Conservation (phyloP, 768 basidiomycete species). For the Mycena metata region DNA sequence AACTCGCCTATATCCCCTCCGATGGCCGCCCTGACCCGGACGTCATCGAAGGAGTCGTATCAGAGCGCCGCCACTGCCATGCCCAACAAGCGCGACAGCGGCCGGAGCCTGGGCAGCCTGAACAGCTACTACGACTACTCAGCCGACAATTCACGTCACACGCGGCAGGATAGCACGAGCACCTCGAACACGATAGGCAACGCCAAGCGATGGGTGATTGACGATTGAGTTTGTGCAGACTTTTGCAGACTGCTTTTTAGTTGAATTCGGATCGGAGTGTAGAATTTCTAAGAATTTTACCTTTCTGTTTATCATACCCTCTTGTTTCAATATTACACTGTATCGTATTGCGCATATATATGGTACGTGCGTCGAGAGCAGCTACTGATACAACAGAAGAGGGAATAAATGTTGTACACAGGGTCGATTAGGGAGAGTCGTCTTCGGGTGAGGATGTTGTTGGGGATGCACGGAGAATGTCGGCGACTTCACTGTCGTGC, state of each 20-base stretch:
- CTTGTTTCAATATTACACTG: conserved; percentile 27
- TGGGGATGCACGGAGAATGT: conserved; percentile 67
- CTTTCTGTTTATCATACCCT: conserved; percentile 11
- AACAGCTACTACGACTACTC: conserved; percentile 49
- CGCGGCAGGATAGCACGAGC: conserved; percentile 49
- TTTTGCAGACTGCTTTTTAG: too few relatives aligned
- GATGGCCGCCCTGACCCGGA: conserved; percentile 52
- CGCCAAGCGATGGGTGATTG: conserved; percentile 38
- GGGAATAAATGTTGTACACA: conserved; percentile 23
- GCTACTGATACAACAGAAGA: conserved; percentile 25
- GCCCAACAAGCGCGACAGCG: conserved; percentile 55
- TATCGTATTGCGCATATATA: conserved; percentile 25
- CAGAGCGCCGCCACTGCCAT: conserved; percentile 45
- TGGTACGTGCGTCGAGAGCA: conserved; percentile 29
- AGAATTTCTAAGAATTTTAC: conserved; percentile 21
- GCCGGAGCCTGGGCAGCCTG: conserved; percentile 55
- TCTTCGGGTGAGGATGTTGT: conserved; percentile 51
- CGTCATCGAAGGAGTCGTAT: conserved; percentile 50
- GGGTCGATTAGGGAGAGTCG: conserved; percentile 14
- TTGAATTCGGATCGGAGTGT: conserved; percentile 30
- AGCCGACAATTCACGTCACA: conserved; percentile 47
- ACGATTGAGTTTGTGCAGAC: conserved; percentile 17
- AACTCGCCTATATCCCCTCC: conserved; percentile 48
- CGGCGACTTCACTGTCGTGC: conserved; percentile 73
- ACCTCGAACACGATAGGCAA: conserved; percentile 39